These are phyloP conservation scores for Nymphaea thermarum DNA, from an alignment of 164 flowering plant species.

Conservation along the genomic window DNA sequence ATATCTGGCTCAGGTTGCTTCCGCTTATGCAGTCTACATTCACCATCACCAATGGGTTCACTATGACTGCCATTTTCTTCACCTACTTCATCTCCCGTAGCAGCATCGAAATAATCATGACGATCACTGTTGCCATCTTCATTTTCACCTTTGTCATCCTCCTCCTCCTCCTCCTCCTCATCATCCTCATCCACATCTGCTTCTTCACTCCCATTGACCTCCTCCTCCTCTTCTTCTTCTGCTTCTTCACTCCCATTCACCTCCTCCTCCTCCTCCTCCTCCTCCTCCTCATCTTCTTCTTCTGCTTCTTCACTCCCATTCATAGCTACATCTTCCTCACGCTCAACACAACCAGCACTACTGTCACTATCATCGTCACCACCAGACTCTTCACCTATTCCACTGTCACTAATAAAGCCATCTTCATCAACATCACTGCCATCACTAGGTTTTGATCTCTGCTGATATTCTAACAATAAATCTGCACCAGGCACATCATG, in stretches of 20 bases:
- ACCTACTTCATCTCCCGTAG: too few species aligned
- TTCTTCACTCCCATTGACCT: conserved; percentile 11
- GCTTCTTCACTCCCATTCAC: conserved; percentile 6
- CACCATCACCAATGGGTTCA: not conserved
- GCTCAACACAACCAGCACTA: conserved; percentile 3
- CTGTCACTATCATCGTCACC: conserved; percentile 7
- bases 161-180: conserved; percentile 11
- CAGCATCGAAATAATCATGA: too few species aligned
- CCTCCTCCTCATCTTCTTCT: conserved; percentile 9
- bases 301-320: conserved; percentile 5
- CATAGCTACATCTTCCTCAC: conserved; percentile 1
- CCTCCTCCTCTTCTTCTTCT: conserved; percentile 2
- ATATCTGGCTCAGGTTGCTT: conserved; percentile 49
- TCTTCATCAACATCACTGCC: conserved; percentile 17
- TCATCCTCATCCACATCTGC: conserved; percentile 11
- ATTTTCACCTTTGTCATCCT: conserved; percentile 1
- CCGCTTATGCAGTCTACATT: conserved; percentile 39
- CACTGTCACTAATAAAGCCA: conserved; percentile 12
- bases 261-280: conserved; percentile 9
- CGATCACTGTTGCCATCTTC: too few species aligned
- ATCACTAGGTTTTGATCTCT: not conserved
- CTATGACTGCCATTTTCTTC: too few species aligned
- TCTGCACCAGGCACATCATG: conserved; percentile 67
- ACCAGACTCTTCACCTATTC: not conserved
- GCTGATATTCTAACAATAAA: conserved; percentile 26